Evolutionary conservation across 176 grass and related monocot species (phyloP), one percentile per base, ranked within the genome.

Genomic region (Triticum dicoccoides): DNA sequence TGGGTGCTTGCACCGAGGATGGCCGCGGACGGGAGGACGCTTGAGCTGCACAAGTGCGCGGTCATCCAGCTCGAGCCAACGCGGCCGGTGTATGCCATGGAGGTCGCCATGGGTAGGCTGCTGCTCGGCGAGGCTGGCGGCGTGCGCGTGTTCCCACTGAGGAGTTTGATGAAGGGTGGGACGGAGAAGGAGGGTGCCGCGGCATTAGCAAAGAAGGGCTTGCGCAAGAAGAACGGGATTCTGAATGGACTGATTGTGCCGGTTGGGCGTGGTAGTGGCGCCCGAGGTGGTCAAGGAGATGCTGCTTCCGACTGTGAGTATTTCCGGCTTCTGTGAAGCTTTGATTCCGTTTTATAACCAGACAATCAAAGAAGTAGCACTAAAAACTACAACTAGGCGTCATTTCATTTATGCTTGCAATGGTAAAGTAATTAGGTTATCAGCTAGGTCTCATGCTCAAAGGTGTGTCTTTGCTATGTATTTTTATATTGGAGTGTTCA

Each of bases 31-130:
- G 84, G 65, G 56, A 54, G 70, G 18, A 90, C 85, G 11, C 87
- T 96, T 33, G 89, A 94, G 78, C 86, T 99, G 61, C 89, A 93
- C 70, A 99, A 99, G 89, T 96, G 92, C 9, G 94, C 92, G 0
- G 94, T 96, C 25, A 25, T 96, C 30, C 87, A 99, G 86, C 87
- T 99, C 35, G 77, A 91, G 79, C n/a, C 87, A 20, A 45, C 79
- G 8, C 35, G 92, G 34, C 97, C 97, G 13, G 89, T 93, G 18
- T 96, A 96, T 69, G 76, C 92, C 11, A 90, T 94, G 86, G 91
- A 88, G 69, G 41, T 96, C 38, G 85, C 85, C 72, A 90, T 93
- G 84, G 89, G 92, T 68, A 91, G 76, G 87, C 65, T 99, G 83
- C 49, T 99, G 49, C 86, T 99, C 37, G 94, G 92, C 9, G 97